phyloP scores from a whole-genome alignment of 2,329 filamentous ascomycete genomes.

The Cephalotrichum gorgonifer region DNA sequence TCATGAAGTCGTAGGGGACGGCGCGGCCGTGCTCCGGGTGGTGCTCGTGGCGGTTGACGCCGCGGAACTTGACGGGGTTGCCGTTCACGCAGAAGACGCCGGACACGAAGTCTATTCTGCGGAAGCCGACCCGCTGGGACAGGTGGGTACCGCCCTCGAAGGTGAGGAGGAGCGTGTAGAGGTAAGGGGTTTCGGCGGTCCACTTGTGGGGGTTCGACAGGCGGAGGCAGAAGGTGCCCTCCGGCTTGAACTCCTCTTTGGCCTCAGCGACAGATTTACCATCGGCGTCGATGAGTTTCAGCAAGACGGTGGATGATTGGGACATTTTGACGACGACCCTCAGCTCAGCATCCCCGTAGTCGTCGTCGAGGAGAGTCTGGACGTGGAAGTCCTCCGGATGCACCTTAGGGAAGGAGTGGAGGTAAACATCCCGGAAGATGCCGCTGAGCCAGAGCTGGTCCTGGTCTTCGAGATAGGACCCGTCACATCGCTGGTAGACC shows the following conservation, averaged over 20 bases:
- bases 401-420: conserved; percentile 48
- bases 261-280: conserved; percentile 17
- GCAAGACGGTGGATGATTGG: conserved; percentile 16
- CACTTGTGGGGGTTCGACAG: conserved; percentile 48
- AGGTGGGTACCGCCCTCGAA: conserved; percentile 23
- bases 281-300: conserved; percentile 25
- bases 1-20: conserved; percentile 50
- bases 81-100: conserved; percentile 57
- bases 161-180: conserved; percentile 41
- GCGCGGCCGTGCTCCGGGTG: conserved; percentile 52
- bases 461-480: conserved; percentile 62
- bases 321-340: conserved; percentile 32
- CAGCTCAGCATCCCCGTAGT: conserved; percentile 43
- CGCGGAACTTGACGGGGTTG: conserved; percentile 51
- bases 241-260: conserved; percentile 19
- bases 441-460: conserved; percentile 60
- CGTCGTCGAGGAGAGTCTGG: conserved; percentile 42
- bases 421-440: conserved; percentile 60
- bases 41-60: conserved; percentile 63
- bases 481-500: conserved; percentile 65
- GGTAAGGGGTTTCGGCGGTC: conserved; percentile 57
- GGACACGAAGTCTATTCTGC: conserved; percentile 48
- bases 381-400: conserved; percentile 47
- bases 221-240: conserved; percentile 26
- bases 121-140: conserved; percentile 52